Conservation (phyloP, 2,329 filamentous ascomycete genomes). For the Phialophora expanda region DNA sequence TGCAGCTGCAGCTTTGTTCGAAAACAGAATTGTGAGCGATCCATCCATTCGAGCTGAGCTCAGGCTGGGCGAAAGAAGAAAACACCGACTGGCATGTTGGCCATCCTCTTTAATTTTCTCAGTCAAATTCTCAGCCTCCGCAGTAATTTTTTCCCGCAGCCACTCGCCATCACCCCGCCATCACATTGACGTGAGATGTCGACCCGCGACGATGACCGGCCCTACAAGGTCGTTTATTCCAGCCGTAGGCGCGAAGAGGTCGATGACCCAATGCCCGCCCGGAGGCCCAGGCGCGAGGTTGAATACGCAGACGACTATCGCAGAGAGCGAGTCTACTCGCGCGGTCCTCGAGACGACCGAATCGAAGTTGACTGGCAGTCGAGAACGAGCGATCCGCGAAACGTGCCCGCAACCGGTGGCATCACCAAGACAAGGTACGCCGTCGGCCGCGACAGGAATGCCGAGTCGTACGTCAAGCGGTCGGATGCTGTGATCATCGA, state of each 20-base stretch:
- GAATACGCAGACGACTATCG: constrained; percentile 29
- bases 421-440: constrained; percentile 33
- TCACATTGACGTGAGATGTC: constrained; percentile 22
- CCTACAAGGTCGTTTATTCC: constrained; percentile 35
- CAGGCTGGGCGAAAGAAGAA: neutral
- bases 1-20: constrained; percentile 1
- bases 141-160: neutral
- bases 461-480: constrained; percentile 33
- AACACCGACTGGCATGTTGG: neutral
- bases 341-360: constrained; percentile 29
- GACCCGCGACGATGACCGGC: constrained; percentile 30
- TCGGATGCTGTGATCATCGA: constrained; percentile 29
- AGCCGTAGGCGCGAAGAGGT: constrained; percentile 23
- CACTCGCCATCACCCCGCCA: neutral
- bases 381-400: constrained; percentile 19
- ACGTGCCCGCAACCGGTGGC: neutral
- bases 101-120: neutral
- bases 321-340: constrained; percentile 21
- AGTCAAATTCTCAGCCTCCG: neutral
- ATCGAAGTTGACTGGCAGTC: constrained; percentile 24
- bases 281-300: constrained; percentile 19
- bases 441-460: constrained; percentile 30
- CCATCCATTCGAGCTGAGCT: neutral
- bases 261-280: constrained; percentile 17
- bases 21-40: neutral